A percentile compares a stretch with the other conserved stretches of the same genome.
phyloP scores from a whole-genome alignment of 169 alveolate genomes.

The Hepatocystis sp. region DNA sequence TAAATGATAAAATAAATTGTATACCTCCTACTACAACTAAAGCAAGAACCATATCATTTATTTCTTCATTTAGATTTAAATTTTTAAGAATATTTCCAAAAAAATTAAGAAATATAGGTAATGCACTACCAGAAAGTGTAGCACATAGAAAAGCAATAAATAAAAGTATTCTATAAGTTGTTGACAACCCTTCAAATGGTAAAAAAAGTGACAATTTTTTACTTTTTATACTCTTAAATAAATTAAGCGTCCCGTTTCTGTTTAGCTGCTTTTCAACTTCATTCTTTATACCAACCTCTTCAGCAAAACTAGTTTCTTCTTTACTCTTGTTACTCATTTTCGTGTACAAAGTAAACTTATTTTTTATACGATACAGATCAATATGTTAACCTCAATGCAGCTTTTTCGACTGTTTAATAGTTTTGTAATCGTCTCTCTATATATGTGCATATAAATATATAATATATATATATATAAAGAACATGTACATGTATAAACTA shows the following conservation, averaged over 20 bases:
- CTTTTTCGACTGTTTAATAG: too few relatives aligned
- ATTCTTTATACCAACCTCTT: constrained; percentile 53
- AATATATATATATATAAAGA: too few relatives aligned
- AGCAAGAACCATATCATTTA: constrained; percentile 35
- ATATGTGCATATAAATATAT: too few relatives aligned
- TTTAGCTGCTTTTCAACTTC: constrained; percentile 69
- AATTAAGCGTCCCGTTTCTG: constrained; percentile 26
- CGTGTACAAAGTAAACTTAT: too few relatives aligned
- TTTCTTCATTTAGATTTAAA: constrained; percentile 29
- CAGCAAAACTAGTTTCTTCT: too few relatives aligned
- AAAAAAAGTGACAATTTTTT: constrained; percentile 46
- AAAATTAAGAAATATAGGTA: constrained; percentile 49
- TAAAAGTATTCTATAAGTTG: constrained; percentile 22
- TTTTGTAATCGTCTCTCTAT: too few relatives aligned
- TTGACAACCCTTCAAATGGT: constrained; percentile 58
- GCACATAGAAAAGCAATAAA: constrained; percentile 63
- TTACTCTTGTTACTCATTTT: too few relatives aligned
- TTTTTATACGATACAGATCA: too few relatives aligned
- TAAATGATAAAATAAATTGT: constrained; percentile 53
- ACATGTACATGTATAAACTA: too few relatives aligned
- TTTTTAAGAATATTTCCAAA: constrained; percentile 54
- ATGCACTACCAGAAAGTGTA: constrained; percentile 41
- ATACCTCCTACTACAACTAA: constrained; percentile 28
- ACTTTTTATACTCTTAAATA: constrained; percentile 36
- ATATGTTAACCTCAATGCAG: too few relatives aligned